Evolutionary conservation across 2,329 filamentous ascomycete genomes (phyloP).

Genomic region (Epichloe sp.): DNA sequence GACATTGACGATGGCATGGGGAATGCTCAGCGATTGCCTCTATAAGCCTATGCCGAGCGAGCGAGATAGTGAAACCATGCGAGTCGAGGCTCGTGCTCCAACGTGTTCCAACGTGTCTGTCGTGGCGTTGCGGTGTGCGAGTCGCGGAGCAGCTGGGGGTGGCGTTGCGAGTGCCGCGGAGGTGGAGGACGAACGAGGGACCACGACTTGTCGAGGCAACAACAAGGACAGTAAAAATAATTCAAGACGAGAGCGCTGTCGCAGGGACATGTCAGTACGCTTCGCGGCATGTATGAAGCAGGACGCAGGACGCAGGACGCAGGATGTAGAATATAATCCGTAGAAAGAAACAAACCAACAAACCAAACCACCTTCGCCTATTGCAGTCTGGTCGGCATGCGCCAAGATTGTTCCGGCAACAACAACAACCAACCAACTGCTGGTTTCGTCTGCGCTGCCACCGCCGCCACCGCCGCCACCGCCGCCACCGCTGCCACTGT

Average conservation of each 20-base stretch:
- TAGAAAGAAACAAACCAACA: background rate
- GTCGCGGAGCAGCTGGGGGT: too few relatives aligned
- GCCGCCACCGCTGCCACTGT: too few relatives aligned
- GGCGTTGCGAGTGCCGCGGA: too few relatives aligned
- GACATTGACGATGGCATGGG: slow-evolving; percentile 3
- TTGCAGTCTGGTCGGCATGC: background rate
- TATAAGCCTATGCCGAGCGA: background rate
- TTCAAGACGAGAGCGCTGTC: too few relatives aligned
- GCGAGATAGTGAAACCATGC: background rate
- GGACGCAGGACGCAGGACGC: background rate
- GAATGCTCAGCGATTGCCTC: background rate
- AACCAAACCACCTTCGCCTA: background rate
- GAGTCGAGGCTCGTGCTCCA: background rate
- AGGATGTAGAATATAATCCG: background rate
- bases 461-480: too few relatives aligned
- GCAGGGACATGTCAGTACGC: background rate
- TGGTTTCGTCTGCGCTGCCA: too few relatives aligned
- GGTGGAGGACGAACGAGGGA: too few relatives aligned
- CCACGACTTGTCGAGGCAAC: too few relatives aligned
- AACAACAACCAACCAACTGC: background rate
- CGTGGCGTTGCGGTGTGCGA: slow-evolving; percentile 1
- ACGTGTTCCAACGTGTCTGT: background rate
- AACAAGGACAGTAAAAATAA: background rate
- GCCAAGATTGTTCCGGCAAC: too few relatives aligned
- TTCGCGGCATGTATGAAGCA: background rate